Percentiles rank a stretch among this genome's conserved stretches.
Conservation (phyloP, 2,329 filamentous ascomycete genomes). For the Capronia epimyces region DNA sequence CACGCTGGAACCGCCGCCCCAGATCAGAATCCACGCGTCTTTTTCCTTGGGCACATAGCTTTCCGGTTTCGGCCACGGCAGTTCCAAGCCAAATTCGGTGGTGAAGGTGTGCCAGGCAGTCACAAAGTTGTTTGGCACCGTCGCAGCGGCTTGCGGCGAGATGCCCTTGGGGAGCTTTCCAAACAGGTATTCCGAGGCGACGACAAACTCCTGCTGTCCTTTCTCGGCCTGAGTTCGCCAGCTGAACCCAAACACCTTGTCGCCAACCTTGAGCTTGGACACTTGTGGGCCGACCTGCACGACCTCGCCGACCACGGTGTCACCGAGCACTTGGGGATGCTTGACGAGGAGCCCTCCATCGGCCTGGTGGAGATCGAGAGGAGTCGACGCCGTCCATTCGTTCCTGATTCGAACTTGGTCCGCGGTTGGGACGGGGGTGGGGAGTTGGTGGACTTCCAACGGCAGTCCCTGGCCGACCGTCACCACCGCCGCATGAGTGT, state of each 20-base stretch:
- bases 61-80: slow-evolving; percentile 53
- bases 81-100: slow-evolving; percentile 48
- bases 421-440: slow-evolving; percentile 32
- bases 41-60: slow-evolving; percentile 36
- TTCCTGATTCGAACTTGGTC: slow-evolving; percentile 52
- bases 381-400: slow-evolving; percentile 56
- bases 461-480: slow-evolving; percentile 37
- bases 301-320: slow-evolving; percentile 50
- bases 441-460: slow-evolving; percentile 35
- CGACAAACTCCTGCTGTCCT: slow-evolving; percentile 53
- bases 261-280: slow-evolving; percentile 47
- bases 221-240: slow-evolving; percentile 47
- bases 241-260: slow-evolving; percentile 53
- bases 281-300: slow-evolving; percentile 46
- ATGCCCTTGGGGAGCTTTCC: slow-evolving; percentile 43
- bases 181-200: slow-evolving; percentile 47
- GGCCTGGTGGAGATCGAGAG: slow-evolving; percentile 57
- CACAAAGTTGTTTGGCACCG: slow-evolving; percentile 54
- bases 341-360: slow-evolving; percentile 54
- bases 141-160: slow-evolving; percentile 47
- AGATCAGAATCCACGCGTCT: slow-evolving; percentile 34
- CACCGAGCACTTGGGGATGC: slow-evolving; percentile 49
- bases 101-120: slow-evolving; percentile 55
- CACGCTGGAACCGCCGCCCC: slow-evolving; percentile 36
- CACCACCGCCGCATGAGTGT: slow-evolving; percentile 40